These are phyloP conservation scores for Solanum tacnaense DNA, from an alignment of 257 asterid genomes.

Conservation along the genomic window DNA sequence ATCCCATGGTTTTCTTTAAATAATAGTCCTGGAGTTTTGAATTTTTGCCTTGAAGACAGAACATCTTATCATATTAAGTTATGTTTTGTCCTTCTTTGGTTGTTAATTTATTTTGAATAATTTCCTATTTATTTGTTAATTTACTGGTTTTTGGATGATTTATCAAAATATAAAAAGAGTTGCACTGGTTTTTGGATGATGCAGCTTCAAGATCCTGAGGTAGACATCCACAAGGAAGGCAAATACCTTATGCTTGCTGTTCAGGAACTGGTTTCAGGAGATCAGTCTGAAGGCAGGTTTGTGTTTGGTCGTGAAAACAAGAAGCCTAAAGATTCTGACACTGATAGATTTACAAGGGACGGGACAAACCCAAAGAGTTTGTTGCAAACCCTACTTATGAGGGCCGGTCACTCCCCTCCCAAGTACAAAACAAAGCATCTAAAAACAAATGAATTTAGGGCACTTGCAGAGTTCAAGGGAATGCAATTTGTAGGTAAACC, in stretches of 20 bases:
- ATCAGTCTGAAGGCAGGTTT: constrained; percentile 89
- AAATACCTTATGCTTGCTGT: constrained; percentile 88
- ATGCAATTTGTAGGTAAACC: constrained; percentile 99
- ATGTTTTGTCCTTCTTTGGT: background rate
- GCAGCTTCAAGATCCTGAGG: constrained; percentile 75
- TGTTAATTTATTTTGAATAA: background rate
- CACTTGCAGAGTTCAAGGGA: constrained; percentile 84
- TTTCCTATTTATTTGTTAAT: background rate
- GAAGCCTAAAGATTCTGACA: constrained; percentile 41
- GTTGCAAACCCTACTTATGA: constrained; percentile 86
- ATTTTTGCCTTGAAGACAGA: background rate
- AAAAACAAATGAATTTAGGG: constrained; percentile 89
- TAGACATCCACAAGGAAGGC: constrained; percentile 90
- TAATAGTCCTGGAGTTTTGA: background rate
- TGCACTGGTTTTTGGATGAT: constrained; percentile 1
- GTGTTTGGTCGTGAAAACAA: constrained; percentile 91
- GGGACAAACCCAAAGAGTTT: constrained; percentile 92
- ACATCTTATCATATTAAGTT: background rate
- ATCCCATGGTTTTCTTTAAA: background rate
- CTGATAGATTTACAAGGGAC: constrained; percentile 67
- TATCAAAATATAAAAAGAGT: background rate
- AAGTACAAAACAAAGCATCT: constrained; percentile 94
- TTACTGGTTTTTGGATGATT: background rate
- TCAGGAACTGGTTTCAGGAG: constrained; percentile 82
- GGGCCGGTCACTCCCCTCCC: constrained; percentile 99